These are phyloP conservation scores for Globisporangium iwayamae DNA, from an alignment of 352 stramenopile genomes.

Conservation along the genomic window DNA sequence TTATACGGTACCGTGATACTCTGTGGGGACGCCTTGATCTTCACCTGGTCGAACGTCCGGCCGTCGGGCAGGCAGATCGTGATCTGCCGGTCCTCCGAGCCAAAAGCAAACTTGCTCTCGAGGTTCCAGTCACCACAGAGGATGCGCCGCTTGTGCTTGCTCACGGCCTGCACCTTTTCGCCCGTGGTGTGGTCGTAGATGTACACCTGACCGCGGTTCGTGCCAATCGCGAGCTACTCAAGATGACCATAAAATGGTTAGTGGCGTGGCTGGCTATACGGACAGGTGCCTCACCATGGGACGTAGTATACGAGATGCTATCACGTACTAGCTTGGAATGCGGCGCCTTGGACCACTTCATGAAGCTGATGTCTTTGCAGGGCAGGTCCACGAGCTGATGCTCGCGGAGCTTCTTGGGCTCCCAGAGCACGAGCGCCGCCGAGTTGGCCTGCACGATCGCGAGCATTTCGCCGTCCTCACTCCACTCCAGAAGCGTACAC, in stretches of 20 bases:
- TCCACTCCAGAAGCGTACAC: slow-evolving; percentile 77
- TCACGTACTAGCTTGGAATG: slow-evolving; percentile 40
- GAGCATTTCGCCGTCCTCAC: slow-evolving; percentile 56
- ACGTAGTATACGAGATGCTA: not conserved
- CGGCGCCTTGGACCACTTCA: slow-evolving; percentile 78
- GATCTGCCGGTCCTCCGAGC: slow-evolving; percentile 74
- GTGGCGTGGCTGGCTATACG: not conserved
- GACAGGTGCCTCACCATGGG: not conserved
- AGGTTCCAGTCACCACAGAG: slow-evolving; percentile 78
- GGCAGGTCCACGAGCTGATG: slow-evolving; percentile 66
- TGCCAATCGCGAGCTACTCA: slow-evolving; percentile 59
- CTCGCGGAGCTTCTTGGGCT: slow-evolving; percentile 53
- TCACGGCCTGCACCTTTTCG: slow-evolving; percentile 47
- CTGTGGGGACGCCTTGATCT: slow-evolving; percentile 69
- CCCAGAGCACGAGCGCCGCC: slow-evolving; percentile 65
- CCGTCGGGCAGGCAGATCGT: slow-evolving; percentile 67
- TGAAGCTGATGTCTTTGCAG: slow-evolving; percentile 72
- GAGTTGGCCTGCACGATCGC: slow-evolving; percentile 79
- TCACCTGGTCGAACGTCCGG: slow-evolving; percentile 68
- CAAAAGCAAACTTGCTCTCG: slow-evolving; percentile 80
- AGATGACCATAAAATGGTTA: slow-evolving; percentile 1
- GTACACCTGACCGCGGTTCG: slow-evolving; percentile 68
- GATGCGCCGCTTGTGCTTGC: slow-evolving; percentile 79
- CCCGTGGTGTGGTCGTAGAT: slow-evolving; percentile 69
- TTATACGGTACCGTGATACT: slow-evolving; percentile 44